phyloP scores from a whole-genome alignment of 805 yeast species.

The Maudiozyma bulderi region DNA sequence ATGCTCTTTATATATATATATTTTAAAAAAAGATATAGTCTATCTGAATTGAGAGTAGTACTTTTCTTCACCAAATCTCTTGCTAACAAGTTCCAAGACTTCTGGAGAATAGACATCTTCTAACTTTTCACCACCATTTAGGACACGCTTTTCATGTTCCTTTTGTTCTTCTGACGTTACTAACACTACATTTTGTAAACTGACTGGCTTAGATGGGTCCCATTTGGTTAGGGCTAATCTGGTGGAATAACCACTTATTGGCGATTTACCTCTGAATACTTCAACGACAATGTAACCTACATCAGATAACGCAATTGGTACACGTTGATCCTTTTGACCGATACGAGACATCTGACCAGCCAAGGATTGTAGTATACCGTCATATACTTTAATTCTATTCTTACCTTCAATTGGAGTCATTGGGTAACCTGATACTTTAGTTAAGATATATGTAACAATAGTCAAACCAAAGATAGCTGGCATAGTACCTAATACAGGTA shows the following conservation, averaged over 20 bases:
- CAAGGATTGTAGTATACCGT: constrained; percentile 67
- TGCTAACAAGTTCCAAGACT: constrained; percentile 45
- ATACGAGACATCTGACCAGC: constrained; percentile 82
- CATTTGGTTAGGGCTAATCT: constrained; percentile 75
- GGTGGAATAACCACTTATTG: constrained; percentile 73
- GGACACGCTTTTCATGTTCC: constrained; percentile 64
- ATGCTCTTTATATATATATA: not conserved
- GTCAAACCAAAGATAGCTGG: constrained; percentile 95
- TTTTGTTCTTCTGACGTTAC: constrained; percentile 84
- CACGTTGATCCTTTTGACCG: constrained; percentile 60
- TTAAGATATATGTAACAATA: constrained; percentile 73
- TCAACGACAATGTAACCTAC: constrained; percentile 82
- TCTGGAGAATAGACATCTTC: constrained; percentile 55
- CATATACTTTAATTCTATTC: constrained; percentile 76
- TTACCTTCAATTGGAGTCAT: constrained; percentile 87
- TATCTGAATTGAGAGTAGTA: constrained; percentile 51
- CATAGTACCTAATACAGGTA: constrained; percentile 94
- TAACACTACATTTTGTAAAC: constrained; percentile 71
- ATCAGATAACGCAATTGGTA: constrained; percentile 65
- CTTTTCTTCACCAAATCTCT: constrained; percentile 64
- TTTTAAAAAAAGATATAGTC: not conserved
- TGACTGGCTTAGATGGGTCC: constrained; percentile 59
- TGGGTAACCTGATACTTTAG: constrained; percentile 78
- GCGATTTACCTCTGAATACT: constrained; percentile 85
- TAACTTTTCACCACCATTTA: constrained; percentile 55